phyloP scores from a whole-genome alignment of 2,329 filamentous ascomycete species.

The Aspergillus novoparasiticus region DNA sequence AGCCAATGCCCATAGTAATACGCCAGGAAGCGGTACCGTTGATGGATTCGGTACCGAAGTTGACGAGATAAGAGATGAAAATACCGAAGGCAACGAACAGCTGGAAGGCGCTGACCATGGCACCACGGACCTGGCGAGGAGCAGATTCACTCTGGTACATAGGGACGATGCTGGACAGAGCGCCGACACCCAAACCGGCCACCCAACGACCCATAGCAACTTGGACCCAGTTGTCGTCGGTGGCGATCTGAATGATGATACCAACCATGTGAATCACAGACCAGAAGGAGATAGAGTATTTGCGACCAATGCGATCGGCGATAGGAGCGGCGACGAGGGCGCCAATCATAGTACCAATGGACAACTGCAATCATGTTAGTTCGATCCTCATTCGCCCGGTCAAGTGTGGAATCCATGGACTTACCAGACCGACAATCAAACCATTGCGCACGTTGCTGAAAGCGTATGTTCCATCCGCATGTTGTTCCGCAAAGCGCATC shows the following conservation, averaged over 20 bases:
- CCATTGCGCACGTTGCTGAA: conserved; percentile 50
- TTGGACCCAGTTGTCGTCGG: conserved; percentile 46
- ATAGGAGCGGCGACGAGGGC: conserved; percentile 47
- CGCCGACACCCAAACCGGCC: conserved; percentile 51
- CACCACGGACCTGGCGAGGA: conserved; percentile 51
- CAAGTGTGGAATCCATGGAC: conserved; percentile 12
- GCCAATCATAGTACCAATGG: conserved; percentile 48
- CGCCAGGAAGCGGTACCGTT: conserved; percentile 50
- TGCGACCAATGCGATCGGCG: conserved; percentile 49
- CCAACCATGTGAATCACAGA: conserved; percentile 49
- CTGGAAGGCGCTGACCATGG: conserved; percentile 53
- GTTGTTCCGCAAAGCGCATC: conserved; percentile 41
- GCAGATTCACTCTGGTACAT: conserved; percentile 53
- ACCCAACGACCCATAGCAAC: conserved; percentile 50
- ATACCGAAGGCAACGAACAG: conserved; percentile 55
- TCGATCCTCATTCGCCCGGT: neutral
- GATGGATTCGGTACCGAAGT: conserved; percentile 48
- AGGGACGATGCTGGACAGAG: conserved; percentile 50
- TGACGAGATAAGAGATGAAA: conserved; percentile 52
- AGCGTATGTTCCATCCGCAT: conserved; percentile 34
- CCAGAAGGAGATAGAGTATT: conserved; percentile 49
- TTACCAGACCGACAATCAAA: conserved; percentile 48
- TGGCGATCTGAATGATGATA: conserved; percentile 50
- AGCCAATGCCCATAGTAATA: conserved; percentile 59
- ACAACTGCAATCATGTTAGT: conserved; percentile 37